These are phyloP conservation scores for Phanerochaete sordida DNA, from an alignment of 768 basidiomycete species.

Conservation along the genomic window DNA sequence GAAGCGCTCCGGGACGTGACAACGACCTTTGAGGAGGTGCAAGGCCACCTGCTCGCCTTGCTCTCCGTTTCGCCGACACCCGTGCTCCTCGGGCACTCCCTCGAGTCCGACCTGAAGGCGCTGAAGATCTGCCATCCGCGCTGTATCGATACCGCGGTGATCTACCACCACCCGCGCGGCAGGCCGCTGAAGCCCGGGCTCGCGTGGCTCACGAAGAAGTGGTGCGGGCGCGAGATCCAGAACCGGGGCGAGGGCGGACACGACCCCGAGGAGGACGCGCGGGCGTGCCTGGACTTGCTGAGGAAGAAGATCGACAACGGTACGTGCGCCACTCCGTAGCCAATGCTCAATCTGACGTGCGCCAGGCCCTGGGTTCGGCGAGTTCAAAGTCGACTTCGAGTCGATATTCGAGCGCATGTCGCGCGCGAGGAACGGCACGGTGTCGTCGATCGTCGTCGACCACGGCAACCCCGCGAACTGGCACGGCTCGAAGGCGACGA, in stretches of 20 bases:
- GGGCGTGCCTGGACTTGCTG: slow-evolving; percentile 82
- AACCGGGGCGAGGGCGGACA: slow-evolving; percentile 81
- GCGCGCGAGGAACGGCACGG: slow-evolving; percentile 43
- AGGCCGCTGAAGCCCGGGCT: slow-evolving; percentile 92
- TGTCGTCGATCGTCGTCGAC: slow-evolving; percentile 73
- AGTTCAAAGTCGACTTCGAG: slow-evolving; percentile 82
- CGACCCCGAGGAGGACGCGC: slow-evolving; percentile 92
- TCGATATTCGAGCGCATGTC: slow-evolving; percentile 85
- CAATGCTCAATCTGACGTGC: neutral
- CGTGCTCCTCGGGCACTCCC: slow-evolving; percentile 91
- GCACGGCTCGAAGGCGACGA: slow-evolving; percentile 83
- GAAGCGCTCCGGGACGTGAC: slow-evolving; percentile 64
- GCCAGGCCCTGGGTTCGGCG: slow-evolving; percentile 71
- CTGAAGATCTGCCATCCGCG: slow-evolving; percentile 82
- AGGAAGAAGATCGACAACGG: slow-evolving; percentile 78
- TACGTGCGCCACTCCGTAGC: slow-evolving; percentile 17
- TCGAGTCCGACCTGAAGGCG: slow-evolving; percentile 90
- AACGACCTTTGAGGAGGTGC: slow-evolving; percentile 78
- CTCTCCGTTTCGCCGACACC: slow-evolving; percentile 58
- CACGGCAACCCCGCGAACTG: slow-evolving; percentile 80
- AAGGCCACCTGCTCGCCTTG: slow-evolving; percentile 60
- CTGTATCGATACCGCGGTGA: slow-evolving; percentile 88
- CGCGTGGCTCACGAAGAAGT: slow-evolving; percentile 95
- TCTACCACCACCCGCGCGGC: slow-evolving; percentile 91
- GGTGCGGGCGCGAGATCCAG: slow-evolving; percentile 90